phyloP scores from a whole-genome alignment of 2,329 filamentous ascomycete genomes.

The Orbilia ellipsospora region DNA sequence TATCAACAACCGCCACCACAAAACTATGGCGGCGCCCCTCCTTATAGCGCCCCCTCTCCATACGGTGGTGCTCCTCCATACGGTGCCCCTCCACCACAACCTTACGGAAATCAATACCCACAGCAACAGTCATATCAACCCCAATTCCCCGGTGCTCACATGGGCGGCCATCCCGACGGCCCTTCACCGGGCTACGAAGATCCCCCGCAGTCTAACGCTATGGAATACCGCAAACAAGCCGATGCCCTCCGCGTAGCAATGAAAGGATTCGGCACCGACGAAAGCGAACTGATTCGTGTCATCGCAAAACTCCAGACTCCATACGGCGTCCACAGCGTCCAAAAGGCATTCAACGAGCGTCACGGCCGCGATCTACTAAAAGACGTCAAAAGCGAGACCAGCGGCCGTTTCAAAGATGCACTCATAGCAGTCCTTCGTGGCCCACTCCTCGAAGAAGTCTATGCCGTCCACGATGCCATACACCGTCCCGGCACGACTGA shows the following conservation, averaged over 20 bases:
- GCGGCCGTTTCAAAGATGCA: slow-evolving; percentile 76
- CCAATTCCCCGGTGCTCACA: slow-evolving; percentile 60
- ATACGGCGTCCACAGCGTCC: slow-evolving; percentile 77
- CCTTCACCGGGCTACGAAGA: slow-evolving; percentile 61
- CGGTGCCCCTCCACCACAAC: slow-evolving; percentile 24
- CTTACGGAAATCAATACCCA: slow-evolving; percentile 24
- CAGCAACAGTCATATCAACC: slow-evolving; percentile 42
- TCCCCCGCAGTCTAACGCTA: slow-evolving; percentile 61
- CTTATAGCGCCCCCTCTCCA: slow-evolving; percentile 14
- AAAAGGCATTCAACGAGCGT: slow-evolving; percentile 73
- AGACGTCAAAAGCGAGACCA: slow-evolving; percentile 82
- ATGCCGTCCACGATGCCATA: slow-evolving; percentile 77
- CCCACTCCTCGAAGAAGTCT: slow-evolving; percentile 80
- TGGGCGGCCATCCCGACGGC: slow-evolving; percentile 60
- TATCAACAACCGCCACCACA: slow-evolving; percentile 45
- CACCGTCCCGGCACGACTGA: slow-evolving; percentile 88
- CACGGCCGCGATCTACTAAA: slow-evolving; percentile 76
- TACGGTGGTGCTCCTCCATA: not conserved
- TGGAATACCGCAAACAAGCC: slow-evolving; percentile 75
- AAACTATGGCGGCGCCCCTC: slow-evolving; percentile 57
- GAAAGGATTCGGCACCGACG: slow-evolving; percentile 93
- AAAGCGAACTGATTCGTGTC: slow-evolving; percentile 77
- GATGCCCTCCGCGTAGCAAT: slow-evolving; percentile 81
- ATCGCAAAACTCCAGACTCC: slow-evolving; percentile 77
- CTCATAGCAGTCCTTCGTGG: slow-evolving; percentile 82